These are phyloP conservation scores for Micractinium conductrix DNA, from an alignment of 139 green algal genomes.

Conservation along the genomic window DNA sequence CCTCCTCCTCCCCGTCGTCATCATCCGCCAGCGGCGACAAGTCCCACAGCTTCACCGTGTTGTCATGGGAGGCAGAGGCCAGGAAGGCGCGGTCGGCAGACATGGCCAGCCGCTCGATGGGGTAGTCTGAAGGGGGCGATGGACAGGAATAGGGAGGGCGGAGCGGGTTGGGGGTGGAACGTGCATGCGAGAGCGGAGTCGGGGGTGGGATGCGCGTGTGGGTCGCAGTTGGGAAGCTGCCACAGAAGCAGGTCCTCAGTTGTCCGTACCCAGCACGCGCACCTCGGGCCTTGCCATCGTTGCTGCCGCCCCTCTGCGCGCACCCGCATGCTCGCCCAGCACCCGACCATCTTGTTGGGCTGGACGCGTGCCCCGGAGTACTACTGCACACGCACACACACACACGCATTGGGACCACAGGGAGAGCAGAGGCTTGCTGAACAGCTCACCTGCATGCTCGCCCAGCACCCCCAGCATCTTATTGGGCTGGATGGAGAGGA, in stretches of 20 bases:
- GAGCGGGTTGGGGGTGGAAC: background rate
- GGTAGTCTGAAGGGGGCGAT: constrained; percentile 44
- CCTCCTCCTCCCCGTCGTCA: constrained; percentile 56
- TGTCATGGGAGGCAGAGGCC: constrained; percentile 81
- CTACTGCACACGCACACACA: too few species aligned
- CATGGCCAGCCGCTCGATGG: constrained; percentile 71
- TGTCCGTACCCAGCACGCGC: too few species aligned
- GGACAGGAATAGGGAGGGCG: background rate
- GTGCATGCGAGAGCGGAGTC: background rate
- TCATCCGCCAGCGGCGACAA: constrained; percentile 65
- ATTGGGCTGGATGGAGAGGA: constrained; percentile 84
- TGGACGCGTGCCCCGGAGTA: too few species aligned
- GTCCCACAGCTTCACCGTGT: constrained; percentile 85
- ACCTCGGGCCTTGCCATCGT: too few species aligned
- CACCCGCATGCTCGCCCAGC: too few species aligned
- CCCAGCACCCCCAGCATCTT: constrained; percentile 91
- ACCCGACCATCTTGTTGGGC: too few species aligned
- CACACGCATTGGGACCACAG: too few species aligned
- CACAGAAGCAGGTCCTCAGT: too few species aligned
- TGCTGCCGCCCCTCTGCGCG: too few species aligned
- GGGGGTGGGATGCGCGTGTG: background rate
- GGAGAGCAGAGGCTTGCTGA: too few species aligned
- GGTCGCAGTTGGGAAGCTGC: too few species aligned
- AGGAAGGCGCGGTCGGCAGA: constrained; percentile 56
- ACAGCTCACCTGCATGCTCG: constrained; percentile 73